Conservation (phyloP, 192 early-diverging fungal genomes). For the Jimgerdemannia lactiflua region DNA sequence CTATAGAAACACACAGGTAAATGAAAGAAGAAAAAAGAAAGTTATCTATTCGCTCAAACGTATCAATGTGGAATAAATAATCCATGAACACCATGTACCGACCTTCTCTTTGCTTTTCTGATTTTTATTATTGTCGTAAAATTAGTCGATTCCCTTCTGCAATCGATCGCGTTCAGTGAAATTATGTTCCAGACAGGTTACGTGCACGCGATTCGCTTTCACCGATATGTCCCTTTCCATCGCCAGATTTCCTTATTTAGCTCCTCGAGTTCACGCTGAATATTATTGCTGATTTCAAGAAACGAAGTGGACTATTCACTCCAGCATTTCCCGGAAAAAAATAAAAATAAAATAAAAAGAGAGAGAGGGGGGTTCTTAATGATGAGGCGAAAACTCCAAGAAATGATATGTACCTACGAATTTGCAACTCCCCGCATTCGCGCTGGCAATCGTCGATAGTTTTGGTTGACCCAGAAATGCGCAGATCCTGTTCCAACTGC, state of each 20-base stretch:
- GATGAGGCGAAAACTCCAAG: no score
- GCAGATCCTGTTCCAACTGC: conserved; percentile 43
- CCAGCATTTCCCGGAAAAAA: no score
- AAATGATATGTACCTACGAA: not conserved
- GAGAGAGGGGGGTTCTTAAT: no score
- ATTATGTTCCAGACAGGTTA: not conserved
- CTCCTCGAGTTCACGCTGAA: not conserved
- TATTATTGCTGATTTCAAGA: not conserved
- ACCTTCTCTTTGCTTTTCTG: not conserved
- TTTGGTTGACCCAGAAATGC: conserved; percentile 54
- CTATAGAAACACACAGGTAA: no score
- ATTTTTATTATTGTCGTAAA: not conserved
- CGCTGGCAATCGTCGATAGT: conserved; percentile 66
- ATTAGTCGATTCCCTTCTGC: not conserved
- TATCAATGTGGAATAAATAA: no score
- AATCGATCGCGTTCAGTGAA: not conserved
- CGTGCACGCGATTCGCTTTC: not conserved
- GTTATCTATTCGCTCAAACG: no score
- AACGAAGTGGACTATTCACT: no score
- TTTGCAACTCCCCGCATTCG: conserved; percentile 42
- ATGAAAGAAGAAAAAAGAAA: no score
- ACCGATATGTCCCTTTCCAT: not conserved
- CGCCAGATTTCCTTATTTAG: not conserved
- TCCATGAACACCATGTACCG: not conserved
- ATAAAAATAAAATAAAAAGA: no score